Evolutionary conservation across 1,284 basidiomycete species (phyloP).

Genomic region (Clitocybe nebularis): DNA sequence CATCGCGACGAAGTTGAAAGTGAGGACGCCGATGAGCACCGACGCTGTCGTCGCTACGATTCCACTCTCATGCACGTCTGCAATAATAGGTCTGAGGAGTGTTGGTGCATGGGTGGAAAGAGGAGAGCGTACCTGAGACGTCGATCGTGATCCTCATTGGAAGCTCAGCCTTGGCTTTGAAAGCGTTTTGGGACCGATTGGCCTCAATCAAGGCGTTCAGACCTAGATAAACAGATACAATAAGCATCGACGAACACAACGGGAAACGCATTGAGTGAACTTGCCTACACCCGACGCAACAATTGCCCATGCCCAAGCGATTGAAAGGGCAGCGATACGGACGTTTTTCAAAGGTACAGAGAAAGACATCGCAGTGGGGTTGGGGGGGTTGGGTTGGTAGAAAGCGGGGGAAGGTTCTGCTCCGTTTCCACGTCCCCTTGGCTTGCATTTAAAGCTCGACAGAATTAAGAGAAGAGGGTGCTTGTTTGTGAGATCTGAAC

Average conservation of each 20-base stretch:
- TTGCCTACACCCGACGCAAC: constrained; percentile 2
- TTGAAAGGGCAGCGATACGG: constrained; percentile 4
- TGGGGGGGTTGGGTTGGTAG: not conserved
- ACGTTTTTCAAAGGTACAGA: constrained; percentile 2
- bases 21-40: constrained; percentile 5
- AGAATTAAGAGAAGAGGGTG: not conserved
- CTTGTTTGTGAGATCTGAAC: not conserved
- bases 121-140: constrained; percentile 2
- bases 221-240: not conserved
- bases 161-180: not conserved
- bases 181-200: not conserved
- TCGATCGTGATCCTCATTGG: constrained; percentile 2
- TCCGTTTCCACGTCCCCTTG: not conserved
- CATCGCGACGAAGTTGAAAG: constrained; percentile 1
- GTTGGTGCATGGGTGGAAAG: not conserved
- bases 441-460: not conserved
- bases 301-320: constrained; percentile 5
- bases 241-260: not conserved
- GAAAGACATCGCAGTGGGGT: constrained; percentile 2
- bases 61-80: constrained; percentile 2
- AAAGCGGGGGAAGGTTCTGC: not conserved
- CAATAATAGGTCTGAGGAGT: not conserved
- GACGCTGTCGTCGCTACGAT: constrained; percentile 4
- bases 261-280: not conserved
- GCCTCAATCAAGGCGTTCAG: constrained; percentile 9